These are phyloP conservation scores for Saccharomycopsis fodiens DNA, from an alignment of 805 yeast genomes.

Conservation along the genomic window DNA sequence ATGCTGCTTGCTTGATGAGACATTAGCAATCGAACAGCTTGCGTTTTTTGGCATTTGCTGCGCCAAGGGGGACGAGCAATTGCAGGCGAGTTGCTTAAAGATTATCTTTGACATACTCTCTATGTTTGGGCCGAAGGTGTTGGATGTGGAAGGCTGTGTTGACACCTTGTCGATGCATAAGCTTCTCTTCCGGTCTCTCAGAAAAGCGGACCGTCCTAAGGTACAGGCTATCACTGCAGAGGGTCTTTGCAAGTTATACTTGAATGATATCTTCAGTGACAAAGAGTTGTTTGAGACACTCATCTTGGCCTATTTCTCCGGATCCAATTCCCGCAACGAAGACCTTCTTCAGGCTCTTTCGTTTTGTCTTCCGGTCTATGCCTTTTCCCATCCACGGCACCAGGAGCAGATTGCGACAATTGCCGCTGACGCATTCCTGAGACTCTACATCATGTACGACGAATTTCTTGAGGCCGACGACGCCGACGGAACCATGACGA, in stretches of 20 bases:
- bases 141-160: constrained; percentile 53
- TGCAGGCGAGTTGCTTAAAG: constrained; percentile 56
- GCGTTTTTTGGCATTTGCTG: constrained; percentile 63
- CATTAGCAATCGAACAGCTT: constrained; percentile 56
- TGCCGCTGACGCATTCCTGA: constrained; percentile 56
- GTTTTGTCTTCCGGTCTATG: constrained; percentile 83
- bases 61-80: constrained; percentile 55
- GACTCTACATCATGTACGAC: constrained; percentile 42
- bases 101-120: constrained; percentile 73
- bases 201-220: constrained; percentile 47
- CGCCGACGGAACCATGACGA: constrained; percentile 25
- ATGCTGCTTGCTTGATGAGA: constrained; percentile 63
- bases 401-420: constrained; percentile 59
- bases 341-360: constrained; percentile 71
- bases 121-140: constrained; percentile 62
- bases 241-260: constrained; percentile 72
- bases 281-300: constrained; percentile 66
- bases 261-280: constrained; percentile 69
- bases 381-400: constrained; percentile 66
- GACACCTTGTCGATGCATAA: constrained; percentile 62
- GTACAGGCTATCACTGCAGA: constrained; percentile 80
- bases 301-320: constrained; percentile 68
- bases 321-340: constrained; percentile 52
- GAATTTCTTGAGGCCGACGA: constrained; percentile 32
- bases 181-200: constrained; percentile 58